A percentile compares a stretch with the other conserved stretches of the same genome.
Evolutionary conservation across 805 yeast genomes (phyloP).

Genomic region (Nakazawaea wyomingensis): DNA sequence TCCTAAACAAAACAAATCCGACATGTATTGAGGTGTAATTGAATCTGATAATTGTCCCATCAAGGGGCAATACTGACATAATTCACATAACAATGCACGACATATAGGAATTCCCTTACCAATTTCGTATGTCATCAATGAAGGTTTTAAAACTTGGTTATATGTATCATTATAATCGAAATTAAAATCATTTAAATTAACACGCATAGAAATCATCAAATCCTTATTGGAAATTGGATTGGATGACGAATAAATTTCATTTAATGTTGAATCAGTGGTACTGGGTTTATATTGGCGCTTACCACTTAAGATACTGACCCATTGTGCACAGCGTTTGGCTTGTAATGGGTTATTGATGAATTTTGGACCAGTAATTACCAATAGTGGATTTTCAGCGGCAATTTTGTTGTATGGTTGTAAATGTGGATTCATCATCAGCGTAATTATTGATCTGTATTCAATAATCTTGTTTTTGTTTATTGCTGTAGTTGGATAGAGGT

Average conservation of each 20-base stretch:
- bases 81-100: constrained; percentile 32
- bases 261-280: constrained; percentile 4
- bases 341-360: constrained; percentile 27
- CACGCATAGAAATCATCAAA: constrained; percentile 31
- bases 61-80: constrained; percentile 39
- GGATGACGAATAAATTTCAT: background rate
- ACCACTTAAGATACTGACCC: constrained; percentile 28
- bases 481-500: constrained; percentile 31
- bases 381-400: constrained; percentile 17
- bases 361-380: constrained; percentile 38
- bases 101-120: constrained; percentile 35
- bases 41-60: constrained; percentile 43
- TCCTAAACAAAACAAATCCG: constrained; percentile 42
- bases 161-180: constrained; percentile 13
- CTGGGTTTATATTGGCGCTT: constrained; percentile 6
- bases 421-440: constrained; percentile 15
- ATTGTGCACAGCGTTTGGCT: constrained; percentile 35
- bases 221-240: constrained; percentile 7
- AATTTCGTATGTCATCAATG: constrained; percentile 28
- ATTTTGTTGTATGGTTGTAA: background rate
- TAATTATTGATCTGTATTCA: constrained; percentile 25
- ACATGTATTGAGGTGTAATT: constrained; percentile 44
- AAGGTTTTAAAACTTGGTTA: background rate
- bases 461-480: constrained; percentile 25
- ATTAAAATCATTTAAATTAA: constrained; percentile 30